phyloP scores from a whole-genome alignment of 176 grass and related monocot genomes.

The Alloteropsis semialata region DNA sequence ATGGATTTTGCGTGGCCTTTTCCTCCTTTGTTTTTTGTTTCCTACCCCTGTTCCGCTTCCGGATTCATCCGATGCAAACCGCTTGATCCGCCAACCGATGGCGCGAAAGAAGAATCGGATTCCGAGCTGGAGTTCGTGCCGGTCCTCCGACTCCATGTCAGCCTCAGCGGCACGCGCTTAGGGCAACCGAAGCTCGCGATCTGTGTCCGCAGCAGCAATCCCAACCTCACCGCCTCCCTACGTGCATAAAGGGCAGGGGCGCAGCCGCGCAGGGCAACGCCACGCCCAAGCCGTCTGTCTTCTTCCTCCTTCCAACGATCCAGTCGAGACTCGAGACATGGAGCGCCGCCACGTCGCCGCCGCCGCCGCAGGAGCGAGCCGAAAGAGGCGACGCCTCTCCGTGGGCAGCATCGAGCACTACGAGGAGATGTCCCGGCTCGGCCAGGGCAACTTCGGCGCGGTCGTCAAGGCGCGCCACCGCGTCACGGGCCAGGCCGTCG shows the following conservation, averaged over 20 bases:
- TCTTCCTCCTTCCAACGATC: background rate
- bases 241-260: background rate
- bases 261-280: background rate
- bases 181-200: background rate
- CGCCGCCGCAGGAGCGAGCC: background rate
- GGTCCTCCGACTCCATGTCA: no score
- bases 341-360: background rate
- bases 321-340: background rate
- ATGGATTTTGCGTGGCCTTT: no score
- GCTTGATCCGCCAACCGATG: no score
- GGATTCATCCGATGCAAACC: no score
- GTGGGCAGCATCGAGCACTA: background rate
- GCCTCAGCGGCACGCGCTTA: no score
- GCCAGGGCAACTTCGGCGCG: background rate
- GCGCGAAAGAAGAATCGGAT: no score
- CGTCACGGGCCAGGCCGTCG: background rate
- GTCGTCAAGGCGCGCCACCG: background rate
- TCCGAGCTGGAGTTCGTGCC: no score
- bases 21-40: no score
- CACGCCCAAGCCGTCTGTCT: background rate
- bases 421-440: background rate
- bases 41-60: no score
- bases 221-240: background rate
- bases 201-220: background rate
- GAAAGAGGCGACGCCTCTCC: background rate